phyloP scores from a whole-genome alignment of 2,329 filamentous ascomycete genomes.

The Epicoccum sorghinum region DNA sequence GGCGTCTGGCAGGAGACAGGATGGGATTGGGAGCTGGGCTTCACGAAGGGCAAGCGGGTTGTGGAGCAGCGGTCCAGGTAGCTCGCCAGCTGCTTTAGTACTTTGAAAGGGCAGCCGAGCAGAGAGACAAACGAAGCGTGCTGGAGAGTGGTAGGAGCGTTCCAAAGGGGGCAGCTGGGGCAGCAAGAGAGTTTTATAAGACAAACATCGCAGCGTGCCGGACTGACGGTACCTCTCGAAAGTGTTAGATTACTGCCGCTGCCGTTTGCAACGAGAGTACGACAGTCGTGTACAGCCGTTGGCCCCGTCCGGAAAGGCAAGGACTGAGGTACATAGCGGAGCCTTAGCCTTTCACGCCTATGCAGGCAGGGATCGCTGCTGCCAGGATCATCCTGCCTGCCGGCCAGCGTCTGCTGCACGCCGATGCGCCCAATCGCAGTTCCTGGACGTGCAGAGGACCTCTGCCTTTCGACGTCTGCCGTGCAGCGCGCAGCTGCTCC shows the following conservation, averaged over 20 bases:
- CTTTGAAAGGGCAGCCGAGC: conserved; percentile 9
- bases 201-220: conserved; percentile 43
- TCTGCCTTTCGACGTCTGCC: conserved; percentile 18
- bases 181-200: conserved; percentile 48
- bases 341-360: conserved; percentile 36
- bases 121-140: conserved; percentile 20
- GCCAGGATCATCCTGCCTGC: conserved; percentile 36
- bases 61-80: conserved; percentile 16
- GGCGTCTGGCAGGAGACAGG: conserved; percentile 17
- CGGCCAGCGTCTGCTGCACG: conserved; percentile 29
- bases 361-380: conserved; percentile 32
- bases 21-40: conserved; percentile 12
- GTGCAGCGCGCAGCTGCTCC: conserved; percentile 15
- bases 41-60: conserved; percentile 14
- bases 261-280: conserved; percentile 50
- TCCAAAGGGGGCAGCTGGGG: conserved; percentile 39
- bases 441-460: conserved; percentile 21
- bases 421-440: conserved; percentile 35
- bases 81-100: conserved; percentile 7
- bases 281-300: conserved; percentile 49
- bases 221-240: conserved; percentile 44
- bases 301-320: conserved; percentile 47
- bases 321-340: conserved; percentile 42
- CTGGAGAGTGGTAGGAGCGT: conserved; percentile 38
- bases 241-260: conserved; percentile 50